Evolutionary conservation across 257 asterid species (phyloP).

Genomic region (Scutellaria baicalensis): DNA sequence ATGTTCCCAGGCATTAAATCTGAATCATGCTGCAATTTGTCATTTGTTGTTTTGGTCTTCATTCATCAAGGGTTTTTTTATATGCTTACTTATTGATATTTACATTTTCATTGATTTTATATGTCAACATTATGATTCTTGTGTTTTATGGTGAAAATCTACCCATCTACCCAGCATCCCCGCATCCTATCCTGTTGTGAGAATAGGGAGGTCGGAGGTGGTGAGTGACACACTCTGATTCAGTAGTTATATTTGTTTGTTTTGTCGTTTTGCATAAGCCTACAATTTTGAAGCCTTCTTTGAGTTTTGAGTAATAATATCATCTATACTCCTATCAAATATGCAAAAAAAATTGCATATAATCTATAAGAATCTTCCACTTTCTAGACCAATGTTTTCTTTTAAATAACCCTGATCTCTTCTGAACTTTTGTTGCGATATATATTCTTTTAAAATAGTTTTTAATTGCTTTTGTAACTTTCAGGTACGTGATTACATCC

Average conservation of each 20-base stretch:
- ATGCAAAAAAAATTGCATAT: not conserved
- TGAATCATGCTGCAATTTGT: not conserved
- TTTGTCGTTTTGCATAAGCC: not conserved
- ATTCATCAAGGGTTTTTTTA: not conserved
- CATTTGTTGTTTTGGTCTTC: not conserved
- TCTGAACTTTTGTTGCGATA: not conserved
- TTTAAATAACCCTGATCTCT: too few species aligned
- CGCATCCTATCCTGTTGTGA: not conserved
- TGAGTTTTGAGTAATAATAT: not conserved
- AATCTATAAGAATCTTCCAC: not conserved
- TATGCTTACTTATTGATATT: not conserved
- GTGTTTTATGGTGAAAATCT: not conserved
- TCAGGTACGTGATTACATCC: conserved; percentile 95
- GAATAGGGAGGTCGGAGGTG: not conserved
- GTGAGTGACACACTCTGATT: not conserved
- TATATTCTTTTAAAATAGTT: too few species aligned
- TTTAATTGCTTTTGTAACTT: not conserved
- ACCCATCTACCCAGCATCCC: not conserved
- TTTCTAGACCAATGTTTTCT: not conserved
- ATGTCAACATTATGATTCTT: not conserved
- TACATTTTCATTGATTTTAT: not conserved
- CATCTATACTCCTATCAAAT: not conserved
- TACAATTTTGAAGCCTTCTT: not conserved
- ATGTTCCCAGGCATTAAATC: conserved; percentile 1
- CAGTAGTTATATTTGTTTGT: not conserved